These are phyloP conservation scores for Rhodosporidiobolus odoratus DNA, from an alignment of 768 basidiomycete species.

Conservation along the genomic window DNA sequence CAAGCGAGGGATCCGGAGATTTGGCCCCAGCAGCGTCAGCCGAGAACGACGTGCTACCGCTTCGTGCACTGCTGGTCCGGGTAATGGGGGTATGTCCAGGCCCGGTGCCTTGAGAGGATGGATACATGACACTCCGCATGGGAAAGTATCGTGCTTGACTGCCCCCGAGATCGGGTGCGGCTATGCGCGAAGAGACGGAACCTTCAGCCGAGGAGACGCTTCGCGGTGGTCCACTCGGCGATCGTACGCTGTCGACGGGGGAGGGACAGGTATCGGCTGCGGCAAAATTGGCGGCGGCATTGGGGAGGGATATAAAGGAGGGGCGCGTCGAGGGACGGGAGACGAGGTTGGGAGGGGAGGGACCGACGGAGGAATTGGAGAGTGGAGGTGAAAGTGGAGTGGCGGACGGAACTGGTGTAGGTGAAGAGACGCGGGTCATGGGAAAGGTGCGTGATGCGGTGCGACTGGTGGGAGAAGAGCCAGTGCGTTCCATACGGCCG, in stretches of 20 bases:
- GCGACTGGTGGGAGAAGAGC: too few relatives aligned
- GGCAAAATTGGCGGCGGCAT: neutral
- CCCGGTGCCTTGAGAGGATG: neutral
- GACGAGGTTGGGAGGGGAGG: neutral
- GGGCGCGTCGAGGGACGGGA: neutral
- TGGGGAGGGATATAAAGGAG: neutral
- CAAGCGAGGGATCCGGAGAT: neutral
- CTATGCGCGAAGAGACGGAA: neutral
- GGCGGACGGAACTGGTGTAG: neutral
- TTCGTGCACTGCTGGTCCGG: neutral
- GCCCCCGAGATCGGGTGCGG: conserved; percentile 23
- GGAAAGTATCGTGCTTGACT: conserved; percentile 20
- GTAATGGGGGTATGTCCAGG: neutral
- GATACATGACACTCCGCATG: conserved; percentile 33
- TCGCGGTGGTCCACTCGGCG: neutral
- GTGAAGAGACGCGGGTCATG: too few relatives aligned
- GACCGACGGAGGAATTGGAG: neutral
- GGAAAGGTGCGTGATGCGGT: too few relatives aligned
- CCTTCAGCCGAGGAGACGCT: conserved; percentile 15
- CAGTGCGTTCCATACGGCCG: too few relatives aligned
- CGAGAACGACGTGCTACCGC: neutral
- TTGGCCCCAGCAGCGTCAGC: neutral
- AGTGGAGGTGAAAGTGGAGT: neutral
- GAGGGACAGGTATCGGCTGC: neutral
- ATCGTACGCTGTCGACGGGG: neutral